Base-by-base conservation (phyloP, 2,329 filamentous ascomycete species). In the Sordariomycetes sp. region DNA sequence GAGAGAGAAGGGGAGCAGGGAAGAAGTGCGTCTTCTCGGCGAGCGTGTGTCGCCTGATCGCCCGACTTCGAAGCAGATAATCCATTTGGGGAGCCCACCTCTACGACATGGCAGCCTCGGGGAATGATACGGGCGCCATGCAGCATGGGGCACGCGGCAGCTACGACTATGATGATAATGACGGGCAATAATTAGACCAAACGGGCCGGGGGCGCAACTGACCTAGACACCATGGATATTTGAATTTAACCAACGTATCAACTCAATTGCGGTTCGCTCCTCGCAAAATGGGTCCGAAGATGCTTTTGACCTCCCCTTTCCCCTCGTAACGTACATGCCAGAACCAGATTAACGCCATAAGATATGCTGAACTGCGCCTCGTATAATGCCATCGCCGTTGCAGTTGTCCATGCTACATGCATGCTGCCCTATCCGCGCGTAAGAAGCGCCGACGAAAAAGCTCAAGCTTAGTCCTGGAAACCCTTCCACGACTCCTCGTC, bases 401-500 rank as follows among this genome's bases (percentile, higher is more conserved):
- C 46, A 12, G n/a, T 22, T 3, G 6, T 20, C n/a, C 22, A 6
- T 20, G 6, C n/a, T 22, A 22, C 20, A 50, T 50, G 22, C 20
- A 4, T 22, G 46, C 46, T n/a, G 5, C 46, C 46, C 11, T 12
- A 22, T n/a, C 40, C 5, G 18, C 40, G 40, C 40, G 7, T n/a
- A 22, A 24, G 8, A 11, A 14, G 8, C 46, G n/a, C 20, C 46
- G 5, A 22, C 8, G 20, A 24, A 3, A 14, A 43, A 43, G 14
- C 37, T 43, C 20, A 24, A 34, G 14, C 48, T 53, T 63, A 74
- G 61, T 75, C 71, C 24, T 72, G 65, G 58, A 74, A 74, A 4
- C 72, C 73, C 57, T 74, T 73, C 72, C 72, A 74, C 10, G 73
- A 73, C 61, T 71, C 72, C 59, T 74, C 71, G 53, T 72, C 71